These are phyloP conservation scores for Verticillium albo-atrum DNA, from an alignment of 2,329 filamentous ascomycete species.

Conservation along the genomic window DNA sequence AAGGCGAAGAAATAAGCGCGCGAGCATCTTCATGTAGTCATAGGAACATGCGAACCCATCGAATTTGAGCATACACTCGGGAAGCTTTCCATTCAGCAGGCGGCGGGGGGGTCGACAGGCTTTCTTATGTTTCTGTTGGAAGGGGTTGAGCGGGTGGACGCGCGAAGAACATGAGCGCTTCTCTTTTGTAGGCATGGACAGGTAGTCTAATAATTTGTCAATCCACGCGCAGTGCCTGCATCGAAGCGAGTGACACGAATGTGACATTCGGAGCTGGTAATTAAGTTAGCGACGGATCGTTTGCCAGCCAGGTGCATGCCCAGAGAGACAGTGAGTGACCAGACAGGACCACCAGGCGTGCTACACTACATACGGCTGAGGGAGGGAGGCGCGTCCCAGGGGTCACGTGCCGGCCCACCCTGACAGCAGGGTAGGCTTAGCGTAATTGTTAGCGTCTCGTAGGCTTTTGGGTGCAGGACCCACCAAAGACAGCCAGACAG, in stretches of 20 bases:
- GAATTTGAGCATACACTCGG: background rate
- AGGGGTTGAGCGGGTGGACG: background rate
- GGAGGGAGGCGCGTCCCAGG: background rate
- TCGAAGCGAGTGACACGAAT: too few species aligned
- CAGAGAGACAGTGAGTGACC: too few species aligned
- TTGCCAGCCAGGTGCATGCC: too few species aligned
- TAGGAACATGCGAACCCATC: background rate
- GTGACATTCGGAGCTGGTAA: too few species aligned
- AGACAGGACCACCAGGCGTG: too few species aligned
- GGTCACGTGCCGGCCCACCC: background rate
- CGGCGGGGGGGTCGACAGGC: background rate
- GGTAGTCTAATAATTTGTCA: background rate
- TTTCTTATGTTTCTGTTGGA: background rate
- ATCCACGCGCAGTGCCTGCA: background rate
- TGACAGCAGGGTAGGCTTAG: background rate
- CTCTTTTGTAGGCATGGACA: background rate
- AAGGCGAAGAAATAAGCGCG: conserved; percentile 58
- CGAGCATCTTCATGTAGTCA: background rate
- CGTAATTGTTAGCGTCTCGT: background rate
- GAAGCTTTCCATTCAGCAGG: background rate
- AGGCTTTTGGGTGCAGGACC: background rate
- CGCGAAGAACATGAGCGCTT: background rate
- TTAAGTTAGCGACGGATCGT: too few species aligned
- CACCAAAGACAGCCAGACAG: background rate
- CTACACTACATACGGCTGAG: too few species aligned